Evolutionary conservation across 2,329 filamentous ascomycete species (phyloP), one percentile per base, ranked within the genome.

Genomic region (Trichoderma atroviride): DNA sequence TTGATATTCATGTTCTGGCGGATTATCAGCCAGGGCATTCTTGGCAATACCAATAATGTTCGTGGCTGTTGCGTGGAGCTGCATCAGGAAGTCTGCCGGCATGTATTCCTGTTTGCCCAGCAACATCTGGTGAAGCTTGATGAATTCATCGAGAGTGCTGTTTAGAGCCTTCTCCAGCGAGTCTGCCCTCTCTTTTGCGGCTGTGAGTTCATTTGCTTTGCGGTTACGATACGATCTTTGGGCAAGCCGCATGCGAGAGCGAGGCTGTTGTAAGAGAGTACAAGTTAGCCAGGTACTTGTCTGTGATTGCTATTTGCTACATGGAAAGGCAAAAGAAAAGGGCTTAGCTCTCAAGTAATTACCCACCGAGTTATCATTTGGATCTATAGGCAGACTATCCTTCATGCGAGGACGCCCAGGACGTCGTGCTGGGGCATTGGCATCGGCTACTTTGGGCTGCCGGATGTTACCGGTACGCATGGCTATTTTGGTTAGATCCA

Each of bases 371-470:
- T 57, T 64, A 29, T 67, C 68, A 27, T 69, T 67, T 24, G 62
- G 33, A 56, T 67, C 68, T 24, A 55, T 37, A 6, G 55, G 53
- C 40, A 69, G 27, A 47, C 53, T 62, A 43, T 69, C 68, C 16
- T 69, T 66, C 53, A 69, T 64, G 14, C 68, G 68, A 19, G 68
- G 68, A 33, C 68, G 68, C 14, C 68, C 68, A 43, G 68, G 68
- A 19, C 68, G 40, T 29, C 68, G 58, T 40, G 35, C 43, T 50
- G 55, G 16, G 35, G 35, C 53, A 2, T 57, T 37, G 5, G 16
- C 16, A 40, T 40, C 33, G 27, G 13, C 37, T 14, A 16, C 13
- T n/a, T 43, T 29, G 6, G 27, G 31, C 16, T 33, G 56, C 56
- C 56, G 33, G 33, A 22, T 7, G 27, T 16, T 56, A 24, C 37